Evolutionary conservation across 2,329 filamentous ascomycete species (phyloP).

Genomic region (Parastagonospora avenae): DNA sequence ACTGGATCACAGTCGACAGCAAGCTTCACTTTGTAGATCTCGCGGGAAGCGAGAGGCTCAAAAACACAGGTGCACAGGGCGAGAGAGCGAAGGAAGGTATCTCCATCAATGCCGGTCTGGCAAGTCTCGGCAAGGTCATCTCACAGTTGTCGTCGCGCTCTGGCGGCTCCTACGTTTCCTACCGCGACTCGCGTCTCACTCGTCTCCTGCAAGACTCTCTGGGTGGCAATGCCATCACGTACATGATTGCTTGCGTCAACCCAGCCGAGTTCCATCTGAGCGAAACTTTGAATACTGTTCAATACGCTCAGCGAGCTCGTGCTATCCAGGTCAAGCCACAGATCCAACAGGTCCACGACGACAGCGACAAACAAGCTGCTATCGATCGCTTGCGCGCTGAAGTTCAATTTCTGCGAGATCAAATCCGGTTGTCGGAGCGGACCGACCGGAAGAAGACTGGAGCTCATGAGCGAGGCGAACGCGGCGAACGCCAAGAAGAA

Average conservation of each 20-base stretch:
- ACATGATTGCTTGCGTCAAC: conserved; percentile 99
- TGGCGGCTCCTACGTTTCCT: conserved; percentile 88
- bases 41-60: conserved; percentile 92
- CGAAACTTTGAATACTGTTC: conserved; percentile 93
- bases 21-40: conserved; percentile 98
- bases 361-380: conserved; percentile 89
- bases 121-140: conserved; percentile 95
- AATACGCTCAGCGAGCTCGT: conserved; percentile 94
- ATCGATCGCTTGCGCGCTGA: conserved; percentile 95
- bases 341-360: conserved; percentile 87
- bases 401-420: conserved; percentile 89
- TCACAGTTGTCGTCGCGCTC: conserved; percentile 93
- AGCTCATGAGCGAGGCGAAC: conserved; percentile 74
- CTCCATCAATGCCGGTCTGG: conserved; percentile 95
- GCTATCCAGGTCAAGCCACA: conserved; percentile 97
- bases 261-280: conserved; percentile 96
- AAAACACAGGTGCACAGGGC: conserved; percentile 95
- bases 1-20: conserved; percentile 86
- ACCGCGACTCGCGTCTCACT: conserved; percentile 96
- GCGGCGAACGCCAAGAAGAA: conserved; percentile 78
- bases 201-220: conserved; percentile 94
- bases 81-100: conserved; percentile 96
- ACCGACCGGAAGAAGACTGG: conserved; percentile 62
- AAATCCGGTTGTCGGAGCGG: conserved; percentile 83
- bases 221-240: conserved; percentile 95